These are phyloP conservation scores for Basidiobolus meristosporus DNA, from an alignment of 371 early-diverging fungal genomes.

Conservation along the genomic window DNA sequence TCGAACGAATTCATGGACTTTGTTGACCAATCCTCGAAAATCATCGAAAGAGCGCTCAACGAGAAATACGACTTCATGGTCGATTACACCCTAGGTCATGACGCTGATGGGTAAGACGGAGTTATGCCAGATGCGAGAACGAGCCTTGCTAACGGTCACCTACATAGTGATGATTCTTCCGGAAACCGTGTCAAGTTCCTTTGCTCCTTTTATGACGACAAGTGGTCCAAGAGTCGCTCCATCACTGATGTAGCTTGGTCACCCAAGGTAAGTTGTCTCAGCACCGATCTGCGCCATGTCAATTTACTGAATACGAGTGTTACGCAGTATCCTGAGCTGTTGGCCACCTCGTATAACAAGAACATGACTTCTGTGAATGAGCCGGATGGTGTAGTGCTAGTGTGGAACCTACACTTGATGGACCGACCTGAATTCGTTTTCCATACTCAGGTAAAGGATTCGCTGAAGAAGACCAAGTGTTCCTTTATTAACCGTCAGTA, in stretches of 20 bases:
- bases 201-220: constrained; percentile 60
- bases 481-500: background rate
- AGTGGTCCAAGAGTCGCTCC: constrained; percentile 59
- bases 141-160: too few relatives aligned
- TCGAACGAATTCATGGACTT: constrained; percentile 69
- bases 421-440: constrained; percentile 90
- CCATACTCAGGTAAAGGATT: constrained; percentile 43
- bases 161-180: constrained; percentile 25
- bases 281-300: background rate
- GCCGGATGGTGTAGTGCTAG: constrained; percentile 78
- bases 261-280: constrained; percentile 36
- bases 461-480: background rate
- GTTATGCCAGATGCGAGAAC: too few relatives aligned
- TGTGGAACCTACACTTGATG: constrained; percentile 81
- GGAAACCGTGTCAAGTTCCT: constrained; percentile 52
- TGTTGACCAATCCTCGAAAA: constrained; percentile 64
- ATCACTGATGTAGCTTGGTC: constrained; percentile 89
- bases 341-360: constrained; percentile 79
- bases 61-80: constrained; percentile 80
- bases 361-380: constrained; percentile 69
- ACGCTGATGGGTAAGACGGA: constrained; percentile 25
- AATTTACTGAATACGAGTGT: background rate
- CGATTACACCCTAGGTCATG: constrained; percentile 72
- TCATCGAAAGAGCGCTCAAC: constrained; percentile 78
- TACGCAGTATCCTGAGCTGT: constrained; percentile 59